phyloP scores from a whole-genome alignment of 1,284 basidiomycete genomes.

The Mycosarcoma mackinlayi region DNA sequence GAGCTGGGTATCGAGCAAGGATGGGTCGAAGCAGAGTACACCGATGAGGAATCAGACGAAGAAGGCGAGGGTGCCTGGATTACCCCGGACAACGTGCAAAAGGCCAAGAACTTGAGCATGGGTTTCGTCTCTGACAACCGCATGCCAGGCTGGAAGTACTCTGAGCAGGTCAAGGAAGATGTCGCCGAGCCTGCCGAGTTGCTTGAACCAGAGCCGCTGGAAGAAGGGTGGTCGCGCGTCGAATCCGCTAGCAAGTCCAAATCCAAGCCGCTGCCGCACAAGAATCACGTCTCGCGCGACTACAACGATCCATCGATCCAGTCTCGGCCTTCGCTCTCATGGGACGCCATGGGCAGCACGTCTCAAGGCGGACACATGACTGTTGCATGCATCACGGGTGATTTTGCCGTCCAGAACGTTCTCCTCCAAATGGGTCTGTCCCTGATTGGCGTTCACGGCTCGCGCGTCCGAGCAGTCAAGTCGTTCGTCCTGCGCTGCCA shows the following conservation, averaged over 20 bases:
- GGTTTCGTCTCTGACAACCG: conserved; percentile 70
- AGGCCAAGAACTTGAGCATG: conserved; percentile 89
- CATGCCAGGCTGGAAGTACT: conserved; percentile 46
- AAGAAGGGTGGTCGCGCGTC: conserved; percentile 47
- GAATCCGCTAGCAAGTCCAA: conserved; percentile 36
- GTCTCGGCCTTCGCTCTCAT: conserved; percentile 34
- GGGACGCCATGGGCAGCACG: conserved; percentile 67
- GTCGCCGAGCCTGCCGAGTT: conserved; percentile 25
- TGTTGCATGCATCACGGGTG: conserved; percentile 80
- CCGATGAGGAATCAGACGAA: conserved; percentile 79
- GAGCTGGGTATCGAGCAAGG: conserved; percentile 24
- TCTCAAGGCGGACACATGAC: conserved; percentile 71
- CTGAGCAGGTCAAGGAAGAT: conserved; percentile 26
- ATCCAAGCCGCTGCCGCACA: conserved; percentile 36
- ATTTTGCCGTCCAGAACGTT: conserved; percentile 99
- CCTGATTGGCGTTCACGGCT: conserved; percentile 90
- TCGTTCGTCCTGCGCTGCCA: conserved; percentile 97
- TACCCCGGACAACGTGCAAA: conserved; percentile 85
- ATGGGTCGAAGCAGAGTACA: conserved; percentile 71
- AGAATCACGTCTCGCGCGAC: conserved; percentile 70
- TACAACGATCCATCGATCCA: conserved; percentile 62
- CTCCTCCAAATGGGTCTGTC: conserved; percentile 92
- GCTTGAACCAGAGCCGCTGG: conserved; percentile 39
- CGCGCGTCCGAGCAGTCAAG: conserved; percentile 88
- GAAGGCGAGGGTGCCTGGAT: conserved; percentile 81